Percentiles rank a stretch among this genome's conserved stretches.
These are phyloP conservation scores for Diospyros lotus DNA, from an alignment of 148 eudicot genomes.

Conservation along the genomic window DNA sequence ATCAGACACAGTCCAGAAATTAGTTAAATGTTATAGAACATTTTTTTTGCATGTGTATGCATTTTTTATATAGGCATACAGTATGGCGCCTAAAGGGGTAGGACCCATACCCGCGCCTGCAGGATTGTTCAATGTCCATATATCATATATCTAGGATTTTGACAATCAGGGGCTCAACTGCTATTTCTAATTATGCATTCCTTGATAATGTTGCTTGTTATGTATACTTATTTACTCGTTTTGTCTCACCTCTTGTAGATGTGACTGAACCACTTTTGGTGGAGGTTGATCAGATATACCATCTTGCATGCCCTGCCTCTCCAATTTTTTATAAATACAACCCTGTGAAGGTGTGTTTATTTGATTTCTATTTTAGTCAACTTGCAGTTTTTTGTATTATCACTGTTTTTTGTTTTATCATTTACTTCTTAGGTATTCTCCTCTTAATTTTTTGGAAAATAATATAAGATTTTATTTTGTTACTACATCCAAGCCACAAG, in stretches of 20 bases:
- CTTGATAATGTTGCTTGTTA: not conserved
- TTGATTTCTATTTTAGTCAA: not conserved
- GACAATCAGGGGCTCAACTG: not conserved
- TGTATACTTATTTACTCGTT: not conserved
- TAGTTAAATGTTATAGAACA: not conserved
- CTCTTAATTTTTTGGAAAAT: not conserved
- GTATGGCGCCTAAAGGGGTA: not conserved
- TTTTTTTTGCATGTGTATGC: not conserved
- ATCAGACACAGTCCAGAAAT: not conserved
- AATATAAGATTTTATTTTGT: not conserved
- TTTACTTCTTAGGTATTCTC: not conserved
- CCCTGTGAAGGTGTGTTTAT: slow-evolving; percentile 75
- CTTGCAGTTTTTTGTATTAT: not conserved
- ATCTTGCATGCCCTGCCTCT: slow-evolving; percentile 98
- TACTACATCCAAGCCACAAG: not conserved
- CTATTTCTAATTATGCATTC: not conserved
- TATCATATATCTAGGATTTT: not conserved
- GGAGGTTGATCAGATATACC: slow-evolving; percentile 97
- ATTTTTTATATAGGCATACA: not conserved
- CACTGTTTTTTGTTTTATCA: not conserved
- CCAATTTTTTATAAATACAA: slow-evolving; percentile 97
- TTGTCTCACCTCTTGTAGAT: slow-evolving; percentile 41
- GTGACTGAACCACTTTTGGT: slow-evolving; percentile 83
- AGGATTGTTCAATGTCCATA: not conserved
- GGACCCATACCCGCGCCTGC: not conserved